Evolutionary conservation across 306 rosid species (phyloP), one percentile per base, ranked within the genome.

Genomic region (Quercus cerris): DNA sequence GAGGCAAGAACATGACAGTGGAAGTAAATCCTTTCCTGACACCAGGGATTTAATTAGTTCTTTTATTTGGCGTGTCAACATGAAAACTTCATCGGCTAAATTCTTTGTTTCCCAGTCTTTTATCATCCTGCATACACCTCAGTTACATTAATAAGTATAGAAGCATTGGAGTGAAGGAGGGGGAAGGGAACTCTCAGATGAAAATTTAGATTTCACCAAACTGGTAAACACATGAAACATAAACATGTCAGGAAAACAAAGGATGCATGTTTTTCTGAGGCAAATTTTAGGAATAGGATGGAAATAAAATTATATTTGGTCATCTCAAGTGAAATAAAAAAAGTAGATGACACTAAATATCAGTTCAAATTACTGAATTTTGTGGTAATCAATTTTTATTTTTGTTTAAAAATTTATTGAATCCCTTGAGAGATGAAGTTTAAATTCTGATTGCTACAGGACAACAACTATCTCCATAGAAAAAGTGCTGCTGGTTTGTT

Each of bases 1-100:
- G 31, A 86, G 82, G 80, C 91, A 90, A 73, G 93, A 81, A 81
- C 73, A 93, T 55, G 94, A 91, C 80, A 84, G 84, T 27, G 99
- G 98, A 77, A 90, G 84, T 44, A 41, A 28, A 58, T 89, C 91
- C 80, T 76, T 88, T 81, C 88, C 84, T 74, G 90, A 85, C 15
- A 78, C 81, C 76, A 91, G 84, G 23, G 81, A 73, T 35, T 77
- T 74, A 13, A 86, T 84, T 83, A 92, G 52, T 66, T 95, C 91
- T 80, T 84, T 84, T 70, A 89, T 84, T 83, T 93, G 98, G 81
- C 61, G 22, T 71, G 83, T 71, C 74, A 89, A 77, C 96, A 93
- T 95, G 84, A 91, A 93, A 81, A 91, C 88, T 73, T 88, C 90
- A 75, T 93, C 98, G 46, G 91, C 94, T 61, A 88, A 81, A 71